Evolutionary conservation across 1,284 basidiomycete genomes (phyloP).

Genomic region (Cerioporus squamosus): DNA sequence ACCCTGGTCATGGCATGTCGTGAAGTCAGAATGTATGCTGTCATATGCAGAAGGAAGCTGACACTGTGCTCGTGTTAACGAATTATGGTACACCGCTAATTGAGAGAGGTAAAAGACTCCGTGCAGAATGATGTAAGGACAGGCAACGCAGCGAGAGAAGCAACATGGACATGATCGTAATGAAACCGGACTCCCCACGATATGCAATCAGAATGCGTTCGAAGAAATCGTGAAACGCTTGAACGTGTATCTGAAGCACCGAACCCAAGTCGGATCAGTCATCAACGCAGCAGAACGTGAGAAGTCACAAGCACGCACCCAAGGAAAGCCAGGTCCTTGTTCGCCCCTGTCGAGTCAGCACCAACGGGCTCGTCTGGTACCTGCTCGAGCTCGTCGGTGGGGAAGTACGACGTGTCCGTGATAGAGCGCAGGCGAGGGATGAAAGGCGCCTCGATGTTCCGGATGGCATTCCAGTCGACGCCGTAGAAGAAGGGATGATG

Average conservation of each 20-base stretch:
- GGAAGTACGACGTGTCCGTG: slow-evolving; percentile 97
- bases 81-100: slow-evolving; percentile 19
- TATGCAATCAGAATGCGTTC: slow-evolving; percentile 34
- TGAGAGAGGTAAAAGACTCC: slow-evolving; percentile 8
- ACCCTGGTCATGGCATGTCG: slow-evolving; percentile 10
- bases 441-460: slow-evolving; percentile 95
- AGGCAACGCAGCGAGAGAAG: slow-evolving; percentile 1
- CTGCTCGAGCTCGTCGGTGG: slow-evolving; percentile 92
- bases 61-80: slow-evolving; percentile 1
- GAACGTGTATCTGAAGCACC: slow-evolving; percentile 71
- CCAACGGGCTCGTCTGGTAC: slow-evolving; percentile 76
- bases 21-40: slow-evolving; percentile 1
- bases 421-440: slow-evolving; percentile 92
- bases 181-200: not conserved
- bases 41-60: slow-evolving; percentile 5
- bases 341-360: slow-evolving; percentile 73
- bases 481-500: slow-evolving; percentile 96
- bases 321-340: slow-evolving; percentile 92
- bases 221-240: slow-evolving; percentile 67
- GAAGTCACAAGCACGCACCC: slow-evolving; percentile 58
- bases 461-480: slow-evolving; percentile 91
- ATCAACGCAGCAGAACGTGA: not conserved
- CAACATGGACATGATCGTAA: not conserved
- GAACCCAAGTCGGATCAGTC: not conserved
- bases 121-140: slow-evolving; percentile 7